phyloP scores from a whole-genome alignment of 306 rosid species.

The Herpetospermum pedunculosum region DNA sequence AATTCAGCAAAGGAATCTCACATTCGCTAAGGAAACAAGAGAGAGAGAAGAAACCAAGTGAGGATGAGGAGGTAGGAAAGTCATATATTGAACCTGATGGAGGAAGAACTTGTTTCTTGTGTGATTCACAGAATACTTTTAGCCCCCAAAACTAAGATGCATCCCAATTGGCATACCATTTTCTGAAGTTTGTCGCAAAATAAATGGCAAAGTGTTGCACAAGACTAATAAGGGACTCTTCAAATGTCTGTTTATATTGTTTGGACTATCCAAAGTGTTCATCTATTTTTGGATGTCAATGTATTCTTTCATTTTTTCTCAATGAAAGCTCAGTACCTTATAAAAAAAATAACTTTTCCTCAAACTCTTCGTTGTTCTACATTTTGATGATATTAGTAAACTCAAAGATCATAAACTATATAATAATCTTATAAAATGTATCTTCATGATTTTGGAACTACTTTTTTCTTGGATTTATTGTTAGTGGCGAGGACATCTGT shows the following conservation, averaged over 20 bases:
- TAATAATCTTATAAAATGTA: not conserved
- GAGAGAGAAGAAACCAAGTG: not conserved
- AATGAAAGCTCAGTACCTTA: too few species aligned
- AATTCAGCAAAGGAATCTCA: not conserved
- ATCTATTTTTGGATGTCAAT: too few species aligned
- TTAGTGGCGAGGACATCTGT: not conserved
- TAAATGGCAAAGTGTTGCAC: not conserved
- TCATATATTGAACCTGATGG: not conserved
- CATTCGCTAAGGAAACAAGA: not conserved
- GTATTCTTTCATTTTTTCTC: too few species aligned
- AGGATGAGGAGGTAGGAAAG: not conserved
- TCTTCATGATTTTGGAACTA: not conserved
- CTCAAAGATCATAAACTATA: not conserved
- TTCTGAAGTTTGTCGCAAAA: not conserved
- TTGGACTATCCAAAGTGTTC: not conserved
- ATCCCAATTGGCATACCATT: not conserved
- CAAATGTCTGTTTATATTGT: not conserved
- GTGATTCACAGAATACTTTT: not conserved
- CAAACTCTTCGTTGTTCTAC: not conserved
- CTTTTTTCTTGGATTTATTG: not conserved
- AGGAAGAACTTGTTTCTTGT: not conserved
- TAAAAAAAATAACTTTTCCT: too few species aligned
- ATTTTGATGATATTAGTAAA: not conserved
- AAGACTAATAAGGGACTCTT: not conserved
- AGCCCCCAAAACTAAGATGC: not conserved